Base-by-base conservation (phyloP, 768 basidiomycete genomes). In the Clitopilus hobsonii region DNA sequence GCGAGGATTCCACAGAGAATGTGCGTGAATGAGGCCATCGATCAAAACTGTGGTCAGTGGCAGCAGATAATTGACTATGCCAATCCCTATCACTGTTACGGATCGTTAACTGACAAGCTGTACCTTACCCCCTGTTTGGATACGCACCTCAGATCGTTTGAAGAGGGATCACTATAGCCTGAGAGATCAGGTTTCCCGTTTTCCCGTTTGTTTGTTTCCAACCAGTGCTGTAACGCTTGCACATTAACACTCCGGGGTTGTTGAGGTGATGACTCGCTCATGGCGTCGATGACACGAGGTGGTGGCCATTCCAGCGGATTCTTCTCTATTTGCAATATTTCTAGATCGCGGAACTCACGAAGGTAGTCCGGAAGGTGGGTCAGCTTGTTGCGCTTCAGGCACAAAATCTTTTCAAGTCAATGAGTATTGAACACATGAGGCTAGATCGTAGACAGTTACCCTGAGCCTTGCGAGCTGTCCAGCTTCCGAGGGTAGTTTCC, bases 231-330 rank as follows among this genome's bases (percentile, higher is more conserved):
- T 56, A 97, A 63, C 53, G 71, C 71, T 32, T 71, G 71, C 52
- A 96, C 83, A 88, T 92, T 94, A 38, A 83, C 79, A 65, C 80
- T 81, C 76, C 86, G 82, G 16, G 74, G 74, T 50, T 82, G 76
- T 27, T 74, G 68, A 55, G 79, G 76, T 48, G 79, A 72, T 16
- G 67, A 59, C 24, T 77, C 74, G 41, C 41, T 45, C 4, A 45
- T 10, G 3, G 41, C n/a, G n/a, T 45, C 18, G 22, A 45, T 20
- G 16, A 45, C 41, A 23, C 41, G 41, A 45, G 41, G 22, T 18
- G 91, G 89, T 0, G 96, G 96, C 93, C 94, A 98, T 69, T 94
- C 89, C 32, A 97, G 80, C 2, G 95, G 95, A 65, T 99, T 98
- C 58, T 88, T 84, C 59, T 96, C 94, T 7, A 91, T 74, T 69